phyloP scores from a whole-genome alignment of 1,139 yeast species.

The Protomyces arabidopsidicola region DNA sequence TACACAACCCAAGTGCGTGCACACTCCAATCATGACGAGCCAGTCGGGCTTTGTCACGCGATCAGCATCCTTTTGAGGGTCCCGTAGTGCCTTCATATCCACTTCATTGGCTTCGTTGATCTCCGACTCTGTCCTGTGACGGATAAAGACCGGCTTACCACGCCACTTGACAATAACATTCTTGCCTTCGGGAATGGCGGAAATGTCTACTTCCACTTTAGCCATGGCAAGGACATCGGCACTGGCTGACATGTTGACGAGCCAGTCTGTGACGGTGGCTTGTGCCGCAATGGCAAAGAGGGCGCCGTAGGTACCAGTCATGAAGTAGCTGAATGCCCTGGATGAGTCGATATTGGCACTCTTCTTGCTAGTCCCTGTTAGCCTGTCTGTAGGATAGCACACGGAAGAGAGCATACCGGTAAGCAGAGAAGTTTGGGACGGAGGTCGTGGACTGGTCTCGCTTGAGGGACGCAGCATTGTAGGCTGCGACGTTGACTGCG shows the following conservation, averaged over 20 bases:
- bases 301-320: conserved; percentile 96
- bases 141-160: conserved; percentile 98
- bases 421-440: conserved; percentile 31
- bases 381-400: background rate
- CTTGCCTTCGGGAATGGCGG: conserved; percentile 94
- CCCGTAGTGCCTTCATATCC: conserved; percentile 73
- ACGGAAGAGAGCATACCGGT: conserved; percentile 12
- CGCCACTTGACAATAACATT: conserved; percentile 98
- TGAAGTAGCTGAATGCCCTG: conserved; percentile 90
- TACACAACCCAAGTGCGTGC: conserved; percentile 98
- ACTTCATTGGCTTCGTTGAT: conserved; percentile 88
- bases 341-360: conserved; percentile 47
- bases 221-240: conserved; percentile 99
- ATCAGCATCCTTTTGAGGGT: conserved; percentile 87
- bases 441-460: conserved; percentile 24
- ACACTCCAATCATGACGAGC: conserved; percentile 97
- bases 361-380: conserved; percentile 15
- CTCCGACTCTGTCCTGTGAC: conserved; percentile 95
- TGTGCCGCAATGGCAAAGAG: conserved; percentile 95
- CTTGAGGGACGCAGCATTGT: conserved; percentile 5
- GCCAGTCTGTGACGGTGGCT: conserved; percentile 83
- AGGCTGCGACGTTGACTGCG: conserved; percentile 11
- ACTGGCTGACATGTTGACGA: conserved; percentile 92
- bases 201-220: conserved; percentile 93
- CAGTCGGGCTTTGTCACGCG: conserved; percentile 97